These are phyloP conservation scores for Phaeosphaeriaceae sp. DNA, from an alignment of 2,329 filamentous ascomycete genomes.

Conservation along the genomic window DNA sequence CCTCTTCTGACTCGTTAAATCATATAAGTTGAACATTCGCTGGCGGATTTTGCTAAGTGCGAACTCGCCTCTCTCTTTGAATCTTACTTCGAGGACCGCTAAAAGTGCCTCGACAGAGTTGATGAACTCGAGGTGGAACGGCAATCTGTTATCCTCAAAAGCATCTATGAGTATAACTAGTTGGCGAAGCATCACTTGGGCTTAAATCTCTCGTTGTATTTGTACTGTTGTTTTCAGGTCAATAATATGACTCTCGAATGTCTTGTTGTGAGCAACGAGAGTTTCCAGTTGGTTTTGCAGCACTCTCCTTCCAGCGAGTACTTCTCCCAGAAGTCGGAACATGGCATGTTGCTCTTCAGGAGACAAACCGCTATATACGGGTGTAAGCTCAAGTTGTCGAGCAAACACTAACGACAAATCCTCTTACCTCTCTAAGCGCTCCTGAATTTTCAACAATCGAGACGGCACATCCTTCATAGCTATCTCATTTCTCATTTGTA, in stretches of 20 bases:
- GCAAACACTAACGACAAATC: neutral
- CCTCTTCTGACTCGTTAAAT: neutral
- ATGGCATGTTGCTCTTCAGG: neutral
- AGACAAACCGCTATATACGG: neutral
- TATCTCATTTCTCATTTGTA: neutral
- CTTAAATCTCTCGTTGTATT: neutral
- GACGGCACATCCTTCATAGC: neutral
- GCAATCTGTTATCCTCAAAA: neutral
- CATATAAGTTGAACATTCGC: slow-evolving; percentile 1
- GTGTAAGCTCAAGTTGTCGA: neutral
- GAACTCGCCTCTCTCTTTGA: neutral
- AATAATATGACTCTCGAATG: neutral
- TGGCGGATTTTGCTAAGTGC: neutral
- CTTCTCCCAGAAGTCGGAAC: neutral
- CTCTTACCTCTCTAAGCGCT: neutral
- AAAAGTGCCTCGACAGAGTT: slow-evolving; percentile 3
- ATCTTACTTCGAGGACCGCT: neutral
- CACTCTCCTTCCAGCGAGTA: neutral
- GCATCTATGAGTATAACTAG: neutral
- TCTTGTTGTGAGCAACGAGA: neutral
- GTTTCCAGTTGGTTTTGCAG: neutral
- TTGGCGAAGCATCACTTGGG: neutral
- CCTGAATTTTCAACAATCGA: neutral
- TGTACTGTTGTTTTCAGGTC: neutral
- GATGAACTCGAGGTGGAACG: slow-evolving; percentile 2